A percentile compares a stretch with the other conserved stretches of the same genome.
These are phyloP conservation scores for Sechiopsis laciniata DNA, from an alignment of 306 rosid species.

Conservation along the genomic window DNA sequence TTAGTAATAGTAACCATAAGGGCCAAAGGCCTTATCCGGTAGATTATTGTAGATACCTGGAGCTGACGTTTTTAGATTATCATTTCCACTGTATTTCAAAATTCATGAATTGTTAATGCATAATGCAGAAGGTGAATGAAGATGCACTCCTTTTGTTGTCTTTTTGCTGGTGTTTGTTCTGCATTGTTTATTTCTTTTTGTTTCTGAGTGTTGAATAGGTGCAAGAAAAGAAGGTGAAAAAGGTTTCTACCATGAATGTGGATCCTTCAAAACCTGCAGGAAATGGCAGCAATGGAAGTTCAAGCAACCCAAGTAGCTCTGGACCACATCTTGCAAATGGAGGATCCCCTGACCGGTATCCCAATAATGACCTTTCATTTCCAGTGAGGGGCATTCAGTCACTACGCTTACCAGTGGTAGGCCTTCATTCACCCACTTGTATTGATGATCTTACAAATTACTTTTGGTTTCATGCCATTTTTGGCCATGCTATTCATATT, in stretches of 20 bases:
- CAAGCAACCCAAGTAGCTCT: constrained; percentile 33
- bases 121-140: neutral
- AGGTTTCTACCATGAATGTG: constrained; percentile 48
- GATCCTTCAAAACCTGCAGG: constrained; percentile 39
- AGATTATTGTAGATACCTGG: neutral
- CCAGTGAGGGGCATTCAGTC: constrained; percentile 35
- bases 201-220: constrained; percentile 18
- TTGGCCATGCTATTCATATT: neutral
- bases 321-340: constrained; percentile 42
- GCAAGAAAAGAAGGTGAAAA: constrained; percentile 40
- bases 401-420: constrained; percentile 55
- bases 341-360: constrained; percentile 35
- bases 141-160: neutral
- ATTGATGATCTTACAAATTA: neutral
- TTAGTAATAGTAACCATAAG: no score
- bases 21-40: no score
- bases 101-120: constrained; percentile 13
- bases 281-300: constrained; percentile 39
- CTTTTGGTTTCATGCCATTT: neutral
- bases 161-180: neutral
- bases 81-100: neutral
- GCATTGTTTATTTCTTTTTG: constrained; percentile 11
- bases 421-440: neutral
- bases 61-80: constrained; percentile 4
- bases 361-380: constrained; percentile 33